Percentiles rank a stretch among this genome's conserved stretches.
Evolutionary conservation across 257 asterid genomes (phyloP).

Genomic region (Oldenlandia corymbosa): DNA sequence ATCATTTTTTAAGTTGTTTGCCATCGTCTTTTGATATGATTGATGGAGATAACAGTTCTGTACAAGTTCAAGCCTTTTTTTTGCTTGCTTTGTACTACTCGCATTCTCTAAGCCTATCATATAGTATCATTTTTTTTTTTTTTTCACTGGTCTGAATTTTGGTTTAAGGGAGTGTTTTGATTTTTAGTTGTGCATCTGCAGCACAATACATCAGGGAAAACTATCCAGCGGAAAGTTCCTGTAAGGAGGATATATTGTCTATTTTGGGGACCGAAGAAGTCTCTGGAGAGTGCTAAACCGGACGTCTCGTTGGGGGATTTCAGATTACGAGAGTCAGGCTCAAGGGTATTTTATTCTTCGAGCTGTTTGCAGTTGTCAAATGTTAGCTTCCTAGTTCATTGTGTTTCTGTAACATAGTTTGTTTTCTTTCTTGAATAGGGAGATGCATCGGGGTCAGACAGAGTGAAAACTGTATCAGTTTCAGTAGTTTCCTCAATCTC

Average conservation of each 20-base stretch:
- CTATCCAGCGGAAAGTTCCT: conserved; percentile 20
- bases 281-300: conserved; percentile 46
- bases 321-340: conserved; percentile 40
- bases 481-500: conserved; percentile 76
- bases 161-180: conserved; percentile 5
- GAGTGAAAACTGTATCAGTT: conserved; percentile 51
- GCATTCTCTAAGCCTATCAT: no score
- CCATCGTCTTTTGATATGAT: no score
- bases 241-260: conserved; percentile 46
- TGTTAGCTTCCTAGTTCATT: conserved; percentile 2
- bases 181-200: conserved; percentile 17
- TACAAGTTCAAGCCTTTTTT: no score
- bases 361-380: conserved; percentile 3
- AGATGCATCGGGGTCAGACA: conserved; percentile 26
- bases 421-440: conserved; percentile 35
- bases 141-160: conserved; percentile 1
- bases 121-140: no score
- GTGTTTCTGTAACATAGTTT: conserved; percentile 5
- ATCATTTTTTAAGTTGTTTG: no score
- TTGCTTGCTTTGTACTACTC: no score
- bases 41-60: no score
- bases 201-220: conserved; percentile 34
- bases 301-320: conserved; percentile 62
- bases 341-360: conserved; percentile 42
- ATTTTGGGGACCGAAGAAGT: conserved; percentile 79